Evolutionary conservation across 768 basidiomycete genomes (phyloP).

Genomic region (Leucogyrophana mollusca): DNA sequence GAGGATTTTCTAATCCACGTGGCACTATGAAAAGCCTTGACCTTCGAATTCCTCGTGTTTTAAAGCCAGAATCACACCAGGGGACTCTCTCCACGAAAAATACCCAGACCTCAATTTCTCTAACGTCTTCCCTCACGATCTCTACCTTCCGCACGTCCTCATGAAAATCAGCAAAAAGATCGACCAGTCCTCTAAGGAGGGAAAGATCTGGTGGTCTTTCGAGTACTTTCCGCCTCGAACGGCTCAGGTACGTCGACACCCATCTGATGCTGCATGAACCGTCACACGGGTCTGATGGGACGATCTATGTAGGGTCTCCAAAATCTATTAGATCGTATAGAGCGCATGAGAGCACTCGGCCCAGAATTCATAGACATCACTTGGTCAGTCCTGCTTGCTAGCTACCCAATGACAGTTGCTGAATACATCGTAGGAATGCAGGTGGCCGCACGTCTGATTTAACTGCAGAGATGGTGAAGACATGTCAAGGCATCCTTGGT

Average conservation of each 20-base stretch:
- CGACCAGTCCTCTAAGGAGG: conserved; percentile 77
- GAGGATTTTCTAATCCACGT: too few species aligned
- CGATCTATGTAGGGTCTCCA: conserved; percentile 46
- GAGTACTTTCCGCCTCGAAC: conserved; percentile 98
- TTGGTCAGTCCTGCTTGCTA: conserved; percentile 50
- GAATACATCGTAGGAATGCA: conserved; percentile 70
- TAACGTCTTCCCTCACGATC: conserved; percentile 21
- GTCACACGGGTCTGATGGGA: conserved; percentile 1
- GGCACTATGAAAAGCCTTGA: too few species aligned
- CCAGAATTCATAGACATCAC: conserved; percentile 99
- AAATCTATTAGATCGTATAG: conserved; percentile 97
- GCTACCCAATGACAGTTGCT: background rate
- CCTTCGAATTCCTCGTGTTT: too few species aligned
- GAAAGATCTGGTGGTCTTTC: conserved; percentile 96
- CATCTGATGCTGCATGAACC: too few species aligned
- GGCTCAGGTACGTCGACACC: conserved; percentile 64
- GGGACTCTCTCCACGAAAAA: conserved; percentile 14
- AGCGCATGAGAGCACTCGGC: conserved; percentile 92
- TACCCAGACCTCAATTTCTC: conserved; percentile 17
- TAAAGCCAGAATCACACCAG: background rate
- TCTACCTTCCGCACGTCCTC: conserved; percentile 18
- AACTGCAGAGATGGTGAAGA: conserved; percentile 91
- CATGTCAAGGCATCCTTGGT: conserved; percentile 89
- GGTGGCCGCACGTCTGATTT: conserved; percentile 94
- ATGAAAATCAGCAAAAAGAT: conserved; percentile 99